Evolutionary conservation across 768 basidiomycete species (phyloP), one percentile per base, ranked within the genome.

Genomic region (Lyophyllum semitale): DNA sequence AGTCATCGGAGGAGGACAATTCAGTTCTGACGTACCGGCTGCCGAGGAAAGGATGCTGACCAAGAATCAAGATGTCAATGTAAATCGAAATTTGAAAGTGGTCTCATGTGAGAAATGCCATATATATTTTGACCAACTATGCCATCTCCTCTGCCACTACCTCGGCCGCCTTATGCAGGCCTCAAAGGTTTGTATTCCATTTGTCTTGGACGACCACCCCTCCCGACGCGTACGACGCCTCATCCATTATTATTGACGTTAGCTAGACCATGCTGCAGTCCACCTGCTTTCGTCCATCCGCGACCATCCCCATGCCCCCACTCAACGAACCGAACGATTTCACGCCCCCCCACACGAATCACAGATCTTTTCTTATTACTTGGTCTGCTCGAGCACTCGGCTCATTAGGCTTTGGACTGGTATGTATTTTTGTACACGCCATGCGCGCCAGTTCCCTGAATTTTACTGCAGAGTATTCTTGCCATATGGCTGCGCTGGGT

Each of bases 401-500:
- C 27, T 69, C 67, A 26, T 25, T 66, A 25, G 68, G 68, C 15
- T 74, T 77, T 51, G 73, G 74, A 52, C 60, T 79, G 69, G 77
- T 79, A 57, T 57, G 72, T 64, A 27, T 33, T 46, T n/a, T 9
- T 44, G 26, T 17, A 23, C 52, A 29, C 3, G 35, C 13, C 35
- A 30, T 57, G n/a, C 45, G 37, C 49, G 26, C 15, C 37, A 35
- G 4, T 49, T 22, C 53, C 40, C 37, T 57, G n/a, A 59, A 26
- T 44, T 48, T 33, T n/a, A 48, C 48, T 50, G 22, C 42, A 79
- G 78, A 79, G 78, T 62, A 60, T 79, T 33, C 62, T 78, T 25
- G 76, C 73, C 41, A 73, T 79, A 48, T 77, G 76, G 70, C 50
- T 78, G 30, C 66, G 69, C 17, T 79, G 77, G 77, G 55, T 76